Evolutionary conservation across 257 asterid species (phyloP).

Genomic region (Thymus quinquecostatus): DNA sequence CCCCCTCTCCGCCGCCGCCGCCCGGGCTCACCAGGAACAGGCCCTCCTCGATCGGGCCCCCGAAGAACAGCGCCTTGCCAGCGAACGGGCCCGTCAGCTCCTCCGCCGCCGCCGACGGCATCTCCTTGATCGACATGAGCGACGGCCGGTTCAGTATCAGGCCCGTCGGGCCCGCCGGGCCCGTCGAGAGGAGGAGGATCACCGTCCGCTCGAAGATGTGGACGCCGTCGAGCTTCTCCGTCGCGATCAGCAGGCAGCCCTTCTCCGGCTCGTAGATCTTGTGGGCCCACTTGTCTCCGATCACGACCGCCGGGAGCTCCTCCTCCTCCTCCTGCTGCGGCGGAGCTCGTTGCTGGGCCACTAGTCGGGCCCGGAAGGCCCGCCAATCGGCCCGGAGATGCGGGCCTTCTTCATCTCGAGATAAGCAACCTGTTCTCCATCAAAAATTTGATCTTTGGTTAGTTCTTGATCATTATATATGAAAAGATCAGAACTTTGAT

Average conservation of each 20-base stretch:
- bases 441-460: background rate
- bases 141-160: conserved; percentile 86
- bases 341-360: conserved; percentile 49
- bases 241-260: conserved; percentile 75
- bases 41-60: conserved; percentile 88
- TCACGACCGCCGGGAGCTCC: conserved; percentile 36
- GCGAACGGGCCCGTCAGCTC: conserved; percentile 60
- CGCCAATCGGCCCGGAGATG: conserved; percentile 68
- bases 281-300: conserved; percentile 84
- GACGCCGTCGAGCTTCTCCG: conserved; percentile 84
- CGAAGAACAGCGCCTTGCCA: conserved; percentile 73
- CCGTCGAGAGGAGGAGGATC: conserved; percentile 63
- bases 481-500: too few relatives aligned
- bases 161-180: conserved; percentile 74
- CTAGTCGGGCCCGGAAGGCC: conserved; percentile 71
- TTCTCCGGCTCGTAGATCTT: conserved; percentile 78
- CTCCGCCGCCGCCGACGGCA: conserved; percentile 59
- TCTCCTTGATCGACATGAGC: conserved; percentile 87
- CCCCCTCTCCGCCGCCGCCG: conserved; percentile 39
- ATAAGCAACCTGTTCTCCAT: conserved; percentile 47
- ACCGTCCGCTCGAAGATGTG: conserved; percentile 86
- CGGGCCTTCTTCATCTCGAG: conserved; percentile 52
- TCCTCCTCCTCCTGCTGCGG: conserved; percentile 33
- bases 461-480: background rate
- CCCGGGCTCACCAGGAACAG: conserved; percentile 58